Base-by-base conservation (phyloP, 2,329 filamentous ascomycete genomes). In the Aspergillus persii region DNA sequence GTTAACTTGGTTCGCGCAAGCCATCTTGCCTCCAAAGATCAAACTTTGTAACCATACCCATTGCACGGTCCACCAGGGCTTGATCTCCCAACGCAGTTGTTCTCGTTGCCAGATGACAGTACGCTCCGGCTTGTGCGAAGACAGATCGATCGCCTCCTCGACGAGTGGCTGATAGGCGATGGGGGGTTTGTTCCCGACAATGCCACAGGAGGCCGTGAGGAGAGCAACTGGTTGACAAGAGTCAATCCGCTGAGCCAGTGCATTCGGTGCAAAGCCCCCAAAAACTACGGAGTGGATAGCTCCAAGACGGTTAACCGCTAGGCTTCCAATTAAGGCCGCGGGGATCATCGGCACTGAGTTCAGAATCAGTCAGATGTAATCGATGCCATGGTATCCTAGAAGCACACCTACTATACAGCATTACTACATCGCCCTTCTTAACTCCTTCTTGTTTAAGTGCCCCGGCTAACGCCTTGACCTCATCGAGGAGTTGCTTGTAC, bases 251-350 rank as follows among this genome's bases (percentile, higher is more conserved):
- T 97, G 93, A 64, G 92, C 89, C 50, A 98, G 85, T 3, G 94
- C 96, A 76, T 96, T 92, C 58, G 93, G 89, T 23, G 92, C 96
- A 83, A 98, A 98, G 55, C 94, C 94, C 53, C 92, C 94, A 72
- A 97, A 98, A 63, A 98, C 89, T 57, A 98, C 92, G 0, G 93
- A 96, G 84, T 98, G 94, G 3, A 97, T 84, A 47, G 94, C 94
- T 56, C 94, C 94, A 68, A 97, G 95, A 72, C 94, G 90, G 51
- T 87, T 80, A 77, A 92, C 93, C 59, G 94, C 94, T 57, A 98
- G 83, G 76, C 97, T 89, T 54, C 93, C 88, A 70, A 97, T 83
- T 59, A 97, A 71, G 4, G 93, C 93, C 78, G 97, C 93, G 56
- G 93, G 94, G 77, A 98, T 96, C 93, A 97, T 98, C 75, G 94